Percentiles rank a stretch among this genome's conserved stretches.
phyloP scores from a whole-genome alignment of 2,329 filamentous ascomycete genomes.

The Penicillium digitatum region DNA sequence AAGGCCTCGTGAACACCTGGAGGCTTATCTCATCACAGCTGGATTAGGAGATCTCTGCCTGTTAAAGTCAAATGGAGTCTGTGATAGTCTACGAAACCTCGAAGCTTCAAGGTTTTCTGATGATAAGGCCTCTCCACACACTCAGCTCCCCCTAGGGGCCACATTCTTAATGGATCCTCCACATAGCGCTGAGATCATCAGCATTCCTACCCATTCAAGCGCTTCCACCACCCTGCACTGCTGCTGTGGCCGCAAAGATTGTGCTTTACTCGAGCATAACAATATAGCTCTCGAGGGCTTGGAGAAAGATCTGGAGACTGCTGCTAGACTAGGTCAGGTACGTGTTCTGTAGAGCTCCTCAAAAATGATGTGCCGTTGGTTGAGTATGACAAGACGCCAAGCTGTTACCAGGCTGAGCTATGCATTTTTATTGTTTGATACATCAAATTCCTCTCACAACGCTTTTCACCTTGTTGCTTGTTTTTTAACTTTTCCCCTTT shows the following conservation, averaged over 20 bases:
- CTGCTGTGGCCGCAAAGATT: slow-evolving; percentile 81
- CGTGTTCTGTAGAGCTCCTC: slow-evolving; percentile 39
- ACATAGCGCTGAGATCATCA: slow-evolving; percentile 26
- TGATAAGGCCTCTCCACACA: slow-evolving; percentile 11
- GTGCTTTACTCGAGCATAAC: slow-evolving; percentile 77
- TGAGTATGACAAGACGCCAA: slow-evolving; percentile 3
- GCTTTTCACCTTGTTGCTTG: slow-evolving; percentile 5
- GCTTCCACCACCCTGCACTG: slow-evolving; percentile 49
- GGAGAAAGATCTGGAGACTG: slow-evolving; percentile 81
- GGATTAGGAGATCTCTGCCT: slow-evolving; percentile 9
- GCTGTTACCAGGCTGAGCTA: slow-evolving; percentile 12
- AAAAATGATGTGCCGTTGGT: slow-evolving; percentile 7
- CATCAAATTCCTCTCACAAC: slow-evolving; percentile 17
- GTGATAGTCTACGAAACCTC: slow-evolving; percentile 5
- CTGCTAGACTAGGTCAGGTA: slow-evolving; percentile 90
- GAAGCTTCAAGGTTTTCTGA: slow-evolving; percentile 5
- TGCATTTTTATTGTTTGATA: slow-evolving; percentile 18
- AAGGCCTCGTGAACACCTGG: neutral
- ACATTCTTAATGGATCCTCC: slow-evolving; percentile 32
- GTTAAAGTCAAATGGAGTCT: neutral
- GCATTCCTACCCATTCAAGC: slow-evolving; percentile 33
- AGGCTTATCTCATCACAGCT: slow-evolving; percentile 4
- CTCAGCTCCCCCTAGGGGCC: slow-evolving; percentile 27
- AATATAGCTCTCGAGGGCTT: slow-evolving; percentile 71
- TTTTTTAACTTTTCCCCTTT: neutral